A percentile compares a stretch with the other conserved stretches of the same genome.
Evolutionary conservation across 2,329 filamentous ascomycete genomes (phyloP).

Genomic region (Colletotrichum graminicola): DNA sequence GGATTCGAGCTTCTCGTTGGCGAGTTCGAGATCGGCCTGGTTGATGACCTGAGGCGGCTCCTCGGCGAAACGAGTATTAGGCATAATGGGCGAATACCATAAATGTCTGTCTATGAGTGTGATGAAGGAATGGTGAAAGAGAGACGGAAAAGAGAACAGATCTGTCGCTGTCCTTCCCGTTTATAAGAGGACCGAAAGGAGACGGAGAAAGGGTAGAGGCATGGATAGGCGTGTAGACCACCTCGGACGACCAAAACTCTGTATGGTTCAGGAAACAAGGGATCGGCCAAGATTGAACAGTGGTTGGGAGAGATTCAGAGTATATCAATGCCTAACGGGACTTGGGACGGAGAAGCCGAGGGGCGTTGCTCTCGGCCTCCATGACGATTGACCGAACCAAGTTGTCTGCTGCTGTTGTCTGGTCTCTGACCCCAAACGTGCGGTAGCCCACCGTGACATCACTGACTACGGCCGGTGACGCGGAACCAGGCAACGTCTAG

Average conservation of each 20-base stretch:
- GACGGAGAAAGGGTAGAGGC: background rate
- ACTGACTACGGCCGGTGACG: constrained; percentile 24
- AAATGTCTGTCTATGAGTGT: background rate
- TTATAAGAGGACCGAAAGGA: background rate
- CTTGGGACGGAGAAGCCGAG: constrained; percentile 33
- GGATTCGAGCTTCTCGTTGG: constrained; percentile 54
- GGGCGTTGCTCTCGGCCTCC: background rate
- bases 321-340: background rate
- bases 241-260: constrained; percentile 3
- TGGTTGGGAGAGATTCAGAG: background rate
- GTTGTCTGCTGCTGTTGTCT: background rate
- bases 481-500: constrained; percentile 37
- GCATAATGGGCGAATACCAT: constrained; percentile 48
- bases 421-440: constrained; percentile 16
- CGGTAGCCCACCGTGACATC: constrained; percentile 37
- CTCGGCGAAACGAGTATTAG: constrained; percentile 50
- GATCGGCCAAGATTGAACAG: background rate
- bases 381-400: constrained; percentile 7
- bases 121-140: background rate
- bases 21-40: constrained; percentile 50
- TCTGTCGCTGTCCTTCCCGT: background rate
- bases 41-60: constrained; percentile 55
- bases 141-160: background rate
- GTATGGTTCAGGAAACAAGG: background rate
- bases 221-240: background rate